phyloP scores from a whole-genome alignment of 78 protist species.

The Cavenderia fasciculata region DNA sequence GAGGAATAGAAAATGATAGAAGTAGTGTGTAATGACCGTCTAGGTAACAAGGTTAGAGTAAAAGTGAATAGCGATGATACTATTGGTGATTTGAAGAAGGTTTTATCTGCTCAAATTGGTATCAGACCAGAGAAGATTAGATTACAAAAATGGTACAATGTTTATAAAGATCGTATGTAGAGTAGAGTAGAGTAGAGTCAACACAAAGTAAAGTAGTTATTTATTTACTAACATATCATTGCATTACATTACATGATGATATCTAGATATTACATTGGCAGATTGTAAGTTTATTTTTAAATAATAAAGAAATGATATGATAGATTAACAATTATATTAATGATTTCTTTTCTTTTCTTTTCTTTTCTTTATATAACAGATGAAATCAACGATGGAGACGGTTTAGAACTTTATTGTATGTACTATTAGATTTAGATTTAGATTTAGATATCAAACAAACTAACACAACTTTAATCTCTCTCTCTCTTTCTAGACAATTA shows the following conservation, averaged over 20 bases:
- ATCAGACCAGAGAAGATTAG: conserved; percentile 94
- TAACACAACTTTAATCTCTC: too few relatives aligned
- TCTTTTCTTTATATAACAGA: neutral
- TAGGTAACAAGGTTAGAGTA: conserved; percentile 96
- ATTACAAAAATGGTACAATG: conserved; percentile 92
- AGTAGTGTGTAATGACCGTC: conserved; percentile 94
- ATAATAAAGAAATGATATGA: neutral
- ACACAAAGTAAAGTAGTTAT: neutral
- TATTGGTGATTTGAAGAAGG: conserved; percentile 96
- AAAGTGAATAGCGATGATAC: conserved; percentile 96
- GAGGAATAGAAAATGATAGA: conserved; percentile 97
- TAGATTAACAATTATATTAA: neutral
- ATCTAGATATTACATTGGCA: conserved; percentile 43
- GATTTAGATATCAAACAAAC: neutral
- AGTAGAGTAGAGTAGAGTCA: neutral
- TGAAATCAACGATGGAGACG: conserved; percentile 56
- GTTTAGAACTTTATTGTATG: conserved; percentile 53
- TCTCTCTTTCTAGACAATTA: neutral
- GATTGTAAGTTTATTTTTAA: conserved; percentile 37
- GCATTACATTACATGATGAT: neutral
- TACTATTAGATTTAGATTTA: neutral
- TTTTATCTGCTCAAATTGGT: conserved; percentile 98
- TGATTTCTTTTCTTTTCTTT: neutral
- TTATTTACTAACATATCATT: neutral
- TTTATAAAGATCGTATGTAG: conserved; percentile 94